Conservation (phyloP, 1,139 yeast genomes). For the Suhomyces bribrorum region DNA sequence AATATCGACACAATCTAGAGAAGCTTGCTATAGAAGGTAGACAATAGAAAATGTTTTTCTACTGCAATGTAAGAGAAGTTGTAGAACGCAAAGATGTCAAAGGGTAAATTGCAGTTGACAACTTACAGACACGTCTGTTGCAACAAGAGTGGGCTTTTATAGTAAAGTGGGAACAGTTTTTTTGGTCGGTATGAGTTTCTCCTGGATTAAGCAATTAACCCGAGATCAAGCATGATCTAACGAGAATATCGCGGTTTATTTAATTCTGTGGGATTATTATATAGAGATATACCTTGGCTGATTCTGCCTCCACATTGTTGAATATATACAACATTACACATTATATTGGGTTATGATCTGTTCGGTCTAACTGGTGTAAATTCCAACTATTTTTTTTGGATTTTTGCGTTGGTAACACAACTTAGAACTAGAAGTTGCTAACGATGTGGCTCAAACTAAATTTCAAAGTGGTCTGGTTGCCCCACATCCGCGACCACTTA, state of each 20-base stretch:
- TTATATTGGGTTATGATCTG: no score
- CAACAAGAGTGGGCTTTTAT: no score
- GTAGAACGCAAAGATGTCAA: no score
- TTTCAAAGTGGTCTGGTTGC: not conserved
- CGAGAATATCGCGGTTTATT: not conserved
- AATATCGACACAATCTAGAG: not conserved
- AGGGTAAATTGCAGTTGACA: no score
- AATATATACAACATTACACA: no score
- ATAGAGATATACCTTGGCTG: no score
- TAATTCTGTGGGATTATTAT: no score
- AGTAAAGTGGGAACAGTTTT: no score
- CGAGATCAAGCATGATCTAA: not conserved
- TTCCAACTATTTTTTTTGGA: no score
- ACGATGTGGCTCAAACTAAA: conserved; percentile 3
- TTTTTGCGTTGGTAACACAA: conserved; percentile 8
- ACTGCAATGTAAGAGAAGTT: not conserved
- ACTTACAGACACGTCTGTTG: no score
- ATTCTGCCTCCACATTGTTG: no score
- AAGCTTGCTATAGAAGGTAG: not conserved
- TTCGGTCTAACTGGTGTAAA: no score
- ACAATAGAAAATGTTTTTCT: not conserved
- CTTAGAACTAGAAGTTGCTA: conserved; percentile 6
- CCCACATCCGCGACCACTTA: not conserved
- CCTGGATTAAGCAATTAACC: not conserved
- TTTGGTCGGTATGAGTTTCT: not conserved